Percentiles rank a stretch among this genome's conserved stretches.
phyloP scores from a whole-genome alignment of 345 rosid genomes.

The Nephelium lappaceum region DNA sequence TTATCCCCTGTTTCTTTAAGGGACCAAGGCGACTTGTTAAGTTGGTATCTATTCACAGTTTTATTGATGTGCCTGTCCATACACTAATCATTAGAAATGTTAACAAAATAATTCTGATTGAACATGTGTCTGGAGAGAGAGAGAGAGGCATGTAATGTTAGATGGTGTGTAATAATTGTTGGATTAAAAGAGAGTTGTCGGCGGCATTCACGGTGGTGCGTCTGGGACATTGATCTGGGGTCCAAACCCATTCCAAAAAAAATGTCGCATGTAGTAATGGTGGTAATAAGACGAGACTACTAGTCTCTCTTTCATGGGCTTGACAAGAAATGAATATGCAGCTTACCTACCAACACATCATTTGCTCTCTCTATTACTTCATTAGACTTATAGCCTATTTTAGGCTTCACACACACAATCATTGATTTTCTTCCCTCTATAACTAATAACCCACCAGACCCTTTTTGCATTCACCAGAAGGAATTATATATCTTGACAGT shows the following conservation, averaged over 20 bases:
- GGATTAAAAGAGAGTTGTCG: constrained; percentile 1
- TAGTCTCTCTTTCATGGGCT: not conserved
- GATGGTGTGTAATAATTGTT: not conserved
- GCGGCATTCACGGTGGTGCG: not conserved
- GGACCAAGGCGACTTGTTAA: no score
- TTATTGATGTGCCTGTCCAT: no score
- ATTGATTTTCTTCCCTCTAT: not conserved
- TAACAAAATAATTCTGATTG: not conserved
- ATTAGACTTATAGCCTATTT: not conserved
- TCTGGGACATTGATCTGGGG: constrained; percentile 10
- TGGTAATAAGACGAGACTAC: not conserved
- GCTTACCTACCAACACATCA: constrained; percentile 10
- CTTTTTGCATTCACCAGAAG: no score
- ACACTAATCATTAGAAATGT: not conserved
- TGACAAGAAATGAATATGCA: constrained; percentile 20
- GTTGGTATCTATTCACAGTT: no score
- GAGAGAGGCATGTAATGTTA: not conserved
- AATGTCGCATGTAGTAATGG: not conserved
- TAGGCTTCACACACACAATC: not conserved
- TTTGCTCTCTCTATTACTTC: not conserved
- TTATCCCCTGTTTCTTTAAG: no score
- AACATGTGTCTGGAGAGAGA: not conserved
- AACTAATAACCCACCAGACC: no score
- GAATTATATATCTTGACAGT: no score
- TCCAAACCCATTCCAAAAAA: not conserved